Percentiles rank a stretch among this genome's conserved stretches.
phyloP scores from a whole-genome alignment of 2,329 filamentous ascomycete genomes.

The Diplodia sapinea region DNA sequence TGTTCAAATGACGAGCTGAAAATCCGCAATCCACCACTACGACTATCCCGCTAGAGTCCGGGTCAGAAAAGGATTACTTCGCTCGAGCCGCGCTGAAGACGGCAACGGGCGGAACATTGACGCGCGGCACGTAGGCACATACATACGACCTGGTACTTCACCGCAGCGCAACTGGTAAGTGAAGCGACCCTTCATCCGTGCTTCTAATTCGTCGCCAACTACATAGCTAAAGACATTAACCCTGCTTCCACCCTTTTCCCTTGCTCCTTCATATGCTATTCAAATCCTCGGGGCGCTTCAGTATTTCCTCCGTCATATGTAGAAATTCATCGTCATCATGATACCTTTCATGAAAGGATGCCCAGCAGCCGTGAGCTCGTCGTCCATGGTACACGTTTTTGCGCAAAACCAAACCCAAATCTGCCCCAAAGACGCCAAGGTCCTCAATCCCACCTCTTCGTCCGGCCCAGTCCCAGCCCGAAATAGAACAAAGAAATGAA shows the following conservation, averaged over 20 bases:
- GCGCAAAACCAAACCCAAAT: neutral
- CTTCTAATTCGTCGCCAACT: neutral
- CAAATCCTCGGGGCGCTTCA: neutral
- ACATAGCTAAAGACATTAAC: neutral
- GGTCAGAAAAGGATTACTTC: no score
- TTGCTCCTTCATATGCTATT: neutral
- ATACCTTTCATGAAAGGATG: neutral
- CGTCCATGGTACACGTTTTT: neutral
- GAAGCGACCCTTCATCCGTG: neutral
- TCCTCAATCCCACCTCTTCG: neutral
- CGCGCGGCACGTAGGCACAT: neutral
- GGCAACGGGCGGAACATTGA: neutral
- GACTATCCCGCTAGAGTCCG: no score
- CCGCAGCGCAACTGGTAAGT: neutral
- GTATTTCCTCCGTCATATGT: neutral
- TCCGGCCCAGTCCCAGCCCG: neutral
- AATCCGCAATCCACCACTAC: no score
- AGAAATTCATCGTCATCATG: neutral
- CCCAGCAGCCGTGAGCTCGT: constrained; percentile 3
- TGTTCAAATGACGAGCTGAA: no score
- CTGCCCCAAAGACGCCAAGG: neutral
- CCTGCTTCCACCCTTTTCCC: neutral
- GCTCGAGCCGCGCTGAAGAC: no score
- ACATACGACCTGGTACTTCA: neutral
- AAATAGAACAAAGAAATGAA: neutral